A percentile compares a stretch with the other conserved stretches of the same genome.
Evolutionary conservation across 306 rosid genomes (phyloP).

Genomic region (Canavalia gladiata): DNA sequence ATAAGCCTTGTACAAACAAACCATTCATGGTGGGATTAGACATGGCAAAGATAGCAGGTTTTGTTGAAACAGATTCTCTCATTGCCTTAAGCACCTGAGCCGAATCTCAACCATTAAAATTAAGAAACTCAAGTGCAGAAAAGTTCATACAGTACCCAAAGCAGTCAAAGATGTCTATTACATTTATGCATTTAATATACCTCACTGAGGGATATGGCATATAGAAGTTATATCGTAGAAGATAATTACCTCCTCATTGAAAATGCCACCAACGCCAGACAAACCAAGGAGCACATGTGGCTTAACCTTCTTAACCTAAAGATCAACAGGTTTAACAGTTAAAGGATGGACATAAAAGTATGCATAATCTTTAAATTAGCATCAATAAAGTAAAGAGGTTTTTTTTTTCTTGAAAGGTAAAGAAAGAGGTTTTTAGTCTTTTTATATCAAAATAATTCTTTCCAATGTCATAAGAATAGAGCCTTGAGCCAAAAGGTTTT

Average conservation of each 20-base stretch:
- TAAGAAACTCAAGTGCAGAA: constrained; percentile 47
- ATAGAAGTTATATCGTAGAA: constrained; percentile 43
- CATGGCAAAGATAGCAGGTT: constrained; percentile 99
- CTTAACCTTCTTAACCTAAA: constrained; percentile 89
- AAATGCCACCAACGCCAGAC: constrained; percentile 98
- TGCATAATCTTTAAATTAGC: constrained; percentile 29
- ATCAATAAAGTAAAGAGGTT: constrained; percentile 34
- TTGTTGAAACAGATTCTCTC: constrained; percentile 90
- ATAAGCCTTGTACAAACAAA: constrained; percentile 63
- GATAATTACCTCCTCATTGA: constrained; percentile 81
- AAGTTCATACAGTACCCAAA: constrained; percentile 34
- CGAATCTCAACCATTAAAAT: constrained; percentile 51
- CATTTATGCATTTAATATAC: constrained; percentile 30
- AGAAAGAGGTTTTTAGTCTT: neutral
- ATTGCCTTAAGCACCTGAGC: constrained; percentile 93
- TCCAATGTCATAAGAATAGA: constrained; percentile 27
- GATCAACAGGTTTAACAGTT: constrained; percentile 42
- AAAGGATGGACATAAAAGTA: constrained; percentile 25
- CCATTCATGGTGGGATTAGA: constrained; percentile 99
- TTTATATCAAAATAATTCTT: constrained; percentile 38
- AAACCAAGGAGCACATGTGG: constrained; percentile 97
- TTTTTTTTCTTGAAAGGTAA: no score
- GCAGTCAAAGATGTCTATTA: constrained; percentile 44
- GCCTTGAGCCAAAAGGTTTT: constrained; percentile 21
- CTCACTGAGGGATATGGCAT: constrained; percentile 23